Evolutionary conservation across 73 alveolate genomes (phyloP).

Genomic region (Stentor coeruleus): DNA sequence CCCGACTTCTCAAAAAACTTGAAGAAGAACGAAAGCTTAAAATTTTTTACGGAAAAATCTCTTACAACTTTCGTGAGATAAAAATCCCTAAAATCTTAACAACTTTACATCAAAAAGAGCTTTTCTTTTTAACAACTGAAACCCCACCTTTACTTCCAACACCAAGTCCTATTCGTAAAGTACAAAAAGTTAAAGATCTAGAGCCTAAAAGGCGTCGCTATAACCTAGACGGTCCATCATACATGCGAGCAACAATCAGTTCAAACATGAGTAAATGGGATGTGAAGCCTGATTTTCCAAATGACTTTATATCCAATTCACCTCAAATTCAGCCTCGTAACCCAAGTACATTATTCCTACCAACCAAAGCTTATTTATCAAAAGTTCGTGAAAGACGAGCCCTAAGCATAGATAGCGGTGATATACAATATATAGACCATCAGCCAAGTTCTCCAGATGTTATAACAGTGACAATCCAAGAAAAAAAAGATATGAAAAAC

Average conservation of each 20-base stretch:
- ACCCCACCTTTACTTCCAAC: not conserved
- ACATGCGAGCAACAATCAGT: conserved; percentile 4
- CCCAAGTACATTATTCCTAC: not conserved
- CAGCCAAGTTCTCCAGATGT: not conserved
- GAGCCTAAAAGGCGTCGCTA: not conserved
- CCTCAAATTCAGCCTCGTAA: not conserved
- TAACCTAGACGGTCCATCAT: not conserved
- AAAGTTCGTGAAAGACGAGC: not conserved
- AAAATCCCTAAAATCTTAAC: not conserved
- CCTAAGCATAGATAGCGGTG: not conserved
- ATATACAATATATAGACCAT: not conserved
- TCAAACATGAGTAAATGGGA: not conserved
- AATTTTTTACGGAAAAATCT: not conserved
- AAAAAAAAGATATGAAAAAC: too few species aligned
- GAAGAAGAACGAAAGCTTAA: conserved; percentile 3
- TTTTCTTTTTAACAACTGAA: not conserved
- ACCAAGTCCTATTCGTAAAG: not conserved
- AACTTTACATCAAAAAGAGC: not conserved
- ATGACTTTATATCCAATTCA: too few species aligned
- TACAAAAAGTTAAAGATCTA: not conserved
- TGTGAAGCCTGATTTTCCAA: not conserved
- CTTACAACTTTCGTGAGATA: not conserved
- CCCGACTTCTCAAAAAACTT: not conserved
- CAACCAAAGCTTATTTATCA: not conserved
- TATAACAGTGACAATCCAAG: not conserved